Conservation (phyloP, 306 rosid species). For the Casuarina glauca region DNA sequence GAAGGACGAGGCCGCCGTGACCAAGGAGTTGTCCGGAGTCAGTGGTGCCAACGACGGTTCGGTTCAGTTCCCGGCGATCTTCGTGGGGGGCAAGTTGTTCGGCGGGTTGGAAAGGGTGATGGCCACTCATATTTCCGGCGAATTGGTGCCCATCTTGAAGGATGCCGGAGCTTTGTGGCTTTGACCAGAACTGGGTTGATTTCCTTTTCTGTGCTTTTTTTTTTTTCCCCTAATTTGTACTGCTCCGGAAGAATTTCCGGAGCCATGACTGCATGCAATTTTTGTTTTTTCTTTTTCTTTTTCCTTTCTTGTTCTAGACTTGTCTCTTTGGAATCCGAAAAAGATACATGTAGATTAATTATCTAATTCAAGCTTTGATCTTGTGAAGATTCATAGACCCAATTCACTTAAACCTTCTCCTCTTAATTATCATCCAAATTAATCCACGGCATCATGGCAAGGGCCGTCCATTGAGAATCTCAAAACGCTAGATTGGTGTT, state of each 20-base stretch:
- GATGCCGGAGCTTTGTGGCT: slow-evolving; percentile 98
- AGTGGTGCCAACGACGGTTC: neutral
- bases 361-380: neutral
- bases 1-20: slow-evolving; percentile 44
- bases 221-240: neutral
- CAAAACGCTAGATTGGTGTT: neutral
- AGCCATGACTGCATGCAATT: neutral
- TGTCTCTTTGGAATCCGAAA: neutral
- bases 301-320: neutral
- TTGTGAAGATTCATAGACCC: neutral
- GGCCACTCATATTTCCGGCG: slow-evolving; percentile 88
- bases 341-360: neutral
- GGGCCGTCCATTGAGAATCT: neutral
- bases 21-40: slow-evolving; percentile 29
- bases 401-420: neutral
- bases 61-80: slow-evolving; percentile 77
- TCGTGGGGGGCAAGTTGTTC: slow-evolving; percentile 81
- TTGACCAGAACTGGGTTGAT: slow-evolving; percentile 22
- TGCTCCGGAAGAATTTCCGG: neutral
- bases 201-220: neutral
- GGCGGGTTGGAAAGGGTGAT: slow-evolving; percentile 93
- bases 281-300: neutral
- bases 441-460: neutral
- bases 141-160: slow-evolving; percentile 75
- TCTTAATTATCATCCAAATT: too few relatives aligned